A percentile compares a stretch with the other conserved stretches of the same genome.
Conservation (phyloP, 202 grass and related monocot genomes). For the Brachypodium distachyon region DNA sequence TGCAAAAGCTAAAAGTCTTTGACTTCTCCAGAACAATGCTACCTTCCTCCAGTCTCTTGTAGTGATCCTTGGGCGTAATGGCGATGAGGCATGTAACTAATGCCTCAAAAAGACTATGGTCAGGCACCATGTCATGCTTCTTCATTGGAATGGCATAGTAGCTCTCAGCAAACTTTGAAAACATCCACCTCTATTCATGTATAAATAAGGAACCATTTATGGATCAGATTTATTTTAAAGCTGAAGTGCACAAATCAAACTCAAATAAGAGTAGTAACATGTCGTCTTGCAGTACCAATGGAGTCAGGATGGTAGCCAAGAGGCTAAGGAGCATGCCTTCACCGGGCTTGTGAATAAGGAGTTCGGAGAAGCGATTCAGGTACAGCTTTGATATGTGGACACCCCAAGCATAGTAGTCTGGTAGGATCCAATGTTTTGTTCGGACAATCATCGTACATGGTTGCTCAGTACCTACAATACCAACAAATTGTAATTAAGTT, state of each 20-base stretch:
- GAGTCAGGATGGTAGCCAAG: conserved; percentile 36
- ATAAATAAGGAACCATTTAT: not conserved
- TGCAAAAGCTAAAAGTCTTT: conserved; percentile 34
- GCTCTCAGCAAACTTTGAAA: conserved; percentile 31
- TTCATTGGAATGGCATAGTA: conserved; percentile 53
- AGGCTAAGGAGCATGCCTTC: conserved; percentile 54
- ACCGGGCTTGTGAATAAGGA: conserved; percentile 65
- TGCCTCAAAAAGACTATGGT: conserved; percentile 44
- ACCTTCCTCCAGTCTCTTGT: conserved; percentile 44
- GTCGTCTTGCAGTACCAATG: conserved; percentile 40
- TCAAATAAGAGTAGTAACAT: not conserved
- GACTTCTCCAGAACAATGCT: conserved; percentile 40
- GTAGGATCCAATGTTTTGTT: conserved; percentile 37
- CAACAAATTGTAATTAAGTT: not conserved
- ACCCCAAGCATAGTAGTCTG: conserved; percentile 15
- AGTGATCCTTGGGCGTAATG: conserved; percentile 35
- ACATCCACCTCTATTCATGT: conserved; percentile 1
- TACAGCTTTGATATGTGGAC: conserved; percentile 18
- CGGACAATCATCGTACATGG: conserved; percentile 57
- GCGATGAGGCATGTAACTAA: conserved; percentile 10
- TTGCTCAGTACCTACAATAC: not conserved
- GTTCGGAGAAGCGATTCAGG: conserved; percentile 58
- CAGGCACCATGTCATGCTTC: conserved; percentile 64
- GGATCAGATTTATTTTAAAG: not conserved
- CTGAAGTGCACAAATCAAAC: not conserved